Percentiles rank a stretch among this genome's conserved stretches.
Conservation (phyloP, 495 filamentous ascomycete genomes). For the Penicillium angulare region DNA sequence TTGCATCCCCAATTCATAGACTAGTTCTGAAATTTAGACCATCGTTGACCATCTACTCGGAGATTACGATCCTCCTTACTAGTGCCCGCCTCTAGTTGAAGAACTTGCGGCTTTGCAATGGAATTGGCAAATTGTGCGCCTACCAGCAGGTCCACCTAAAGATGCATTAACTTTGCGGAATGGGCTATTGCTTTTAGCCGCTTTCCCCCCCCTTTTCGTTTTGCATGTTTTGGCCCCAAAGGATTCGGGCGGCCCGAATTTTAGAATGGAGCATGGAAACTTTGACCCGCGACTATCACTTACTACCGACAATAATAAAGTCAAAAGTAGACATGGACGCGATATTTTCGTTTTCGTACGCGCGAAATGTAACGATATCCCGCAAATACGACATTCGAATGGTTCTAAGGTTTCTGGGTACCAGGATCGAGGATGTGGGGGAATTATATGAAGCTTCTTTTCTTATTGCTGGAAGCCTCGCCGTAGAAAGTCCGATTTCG, state of each 20-base stretch:
- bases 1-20: conserved; percentile 56
- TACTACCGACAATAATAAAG: conserved; percentile 56
- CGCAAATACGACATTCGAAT: no score
- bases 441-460: no score
- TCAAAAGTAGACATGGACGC: conserved; percentile 36
- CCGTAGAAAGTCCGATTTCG: no score
- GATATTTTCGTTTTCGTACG: no score
- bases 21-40: conserved; percentile 41
- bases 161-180: neutral
- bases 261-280: neutral
- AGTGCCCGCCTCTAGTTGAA: conserved; percentile 55
- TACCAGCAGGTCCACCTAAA: conserved; percentile 52
- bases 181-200: neutral
- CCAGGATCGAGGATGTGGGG: no score
- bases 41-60: conserved; percentile 50
- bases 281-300: conserved; percentile 16
- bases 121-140: conserved; percentile 44
- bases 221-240: no score
- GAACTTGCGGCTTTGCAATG: conserved; percentile 39
- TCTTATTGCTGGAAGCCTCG: no score
- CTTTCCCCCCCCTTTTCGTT: no score
- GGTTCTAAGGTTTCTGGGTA: no score
- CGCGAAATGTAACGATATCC: no score
- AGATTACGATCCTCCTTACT: conserved; percentile 41
- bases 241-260: no score